These are phyloP conservation scores for Elsinoe arachidis DNA, from an alignment of 2,329 filamentous ascomycete genomes.

Conservation along the genomic window DNA sequence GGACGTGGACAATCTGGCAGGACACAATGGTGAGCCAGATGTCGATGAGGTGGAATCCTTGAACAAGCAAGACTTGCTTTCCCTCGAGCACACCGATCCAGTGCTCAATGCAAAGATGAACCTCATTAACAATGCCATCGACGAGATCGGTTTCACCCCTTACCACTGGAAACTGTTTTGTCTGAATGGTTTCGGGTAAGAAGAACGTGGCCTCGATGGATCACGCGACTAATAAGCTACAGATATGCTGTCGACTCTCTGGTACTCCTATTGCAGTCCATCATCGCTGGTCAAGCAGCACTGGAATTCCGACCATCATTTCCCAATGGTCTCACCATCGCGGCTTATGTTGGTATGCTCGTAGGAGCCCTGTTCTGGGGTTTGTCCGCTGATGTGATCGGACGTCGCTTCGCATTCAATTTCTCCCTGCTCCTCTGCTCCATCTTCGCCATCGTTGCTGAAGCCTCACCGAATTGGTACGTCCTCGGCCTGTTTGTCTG, in stretches of 20 bases:
- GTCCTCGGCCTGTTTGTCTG: conserved; percentile 56
- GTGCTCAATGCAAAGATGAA: conserved; percentile 60
- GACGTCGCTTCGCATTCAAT: conserved; percentile 61
- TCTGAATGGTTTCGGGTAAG: conserved; percentile 52
- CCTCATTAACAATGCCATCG: conserved; percentile 56
- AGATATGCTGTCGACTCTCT: conserved; percentile 51
- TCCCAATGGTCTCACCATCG: conserved; percentile 47
- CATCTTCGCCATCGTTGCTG: conserved; percentile 55
- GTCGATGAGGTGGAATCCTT: neutral
- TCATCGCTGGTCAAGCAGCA: conserved; percentile 51
- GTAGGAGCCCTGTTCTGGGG: conserved; percentile 60
- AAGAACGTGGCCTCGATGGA: conserved; percentile 20
- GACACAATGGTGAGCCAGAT: neutral
- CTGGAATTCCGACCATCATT: conserved; percentile 52
- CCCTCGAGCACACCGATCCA: conserved; percentile 48
- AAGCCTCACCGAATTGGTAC: conserved; percentile 58
- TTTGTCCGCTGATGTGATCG: conserved; percentile 57
- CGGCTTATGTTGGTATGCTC: conserved; percentile 49
- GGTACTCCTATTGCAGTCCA: conserved; percentile 52
- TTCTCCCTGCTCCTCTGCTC: conserved; percentile 55
- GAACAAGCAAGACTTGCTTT: conserved; percentile 7
- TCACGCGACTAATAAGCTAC: conserved; percentile 50
- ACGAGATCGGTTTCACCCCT: conserved; percentile 45
- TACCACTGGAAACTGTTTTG: conserved; percentile 53
- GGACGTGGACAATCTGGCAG: neutral